Conservation (phyloP, 208 protist genomes). For the Trypanosoma cruzi region DNA sequence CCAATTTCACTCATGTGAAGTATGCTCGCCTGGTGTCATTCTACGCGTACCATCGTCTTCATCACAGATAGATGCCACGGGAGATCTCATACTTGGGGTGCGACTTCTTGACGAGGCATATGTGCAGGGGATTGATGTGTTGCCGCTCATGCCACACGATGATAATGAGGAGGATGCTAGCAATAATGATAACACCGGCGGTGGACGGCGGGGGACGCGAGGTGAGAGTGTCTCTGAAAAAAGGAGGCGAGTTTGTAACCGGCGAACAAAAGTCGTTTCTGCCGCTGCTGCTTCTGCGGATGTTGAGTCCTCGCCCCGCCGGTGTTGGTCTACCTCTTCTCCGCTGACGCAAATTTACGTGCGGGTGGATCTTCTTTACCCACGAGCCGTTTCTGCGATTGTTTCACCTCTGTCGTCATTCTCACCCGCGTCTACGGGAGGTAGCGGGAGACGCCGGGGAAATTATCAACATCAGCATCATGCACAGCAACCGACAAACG, state of each 20-base stretch:
- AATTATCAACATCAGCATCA: slow-evolving; percentile 17
- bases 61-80: background rate
- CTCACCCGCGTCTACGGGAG: background rate
- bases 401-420: slow-evolving; percentile 7
- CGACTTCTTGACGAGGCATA: slow-evolving; percentile 26
- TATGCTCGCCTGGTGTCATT: slow-evolving; percentile 32
- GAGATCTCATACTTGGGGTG: slow-evolving; percentile 21
- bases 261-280: background rate
- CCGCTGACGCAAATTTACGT: slow-evolving; percentile 23
- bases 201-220: background rate
- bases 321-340: slow-evolving; percentile 17
- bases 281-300: background rate
- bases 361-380: slow-evolving; percentile 30
- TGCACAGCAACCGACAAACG: background rate
- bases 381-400: slow-evolving; percentile 15
- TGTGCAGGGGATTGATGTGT: slow-evolving; percentile 2
- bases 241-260: background rate
- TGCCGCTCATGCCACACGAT: background rate
- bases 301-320: background rate
- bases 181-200: background rate
- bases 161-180: background rate
- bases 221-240: background rate
- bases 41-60: slow-evolving; percentile 4
- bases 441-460: background rate
- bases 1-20: slow-evolving; percentile 38